These are phyloP conservation scores for Lepraria neglecta DNA, from an alignment of 495 filamentous ascomycete species.

Conservation along the genomic window DNA sequence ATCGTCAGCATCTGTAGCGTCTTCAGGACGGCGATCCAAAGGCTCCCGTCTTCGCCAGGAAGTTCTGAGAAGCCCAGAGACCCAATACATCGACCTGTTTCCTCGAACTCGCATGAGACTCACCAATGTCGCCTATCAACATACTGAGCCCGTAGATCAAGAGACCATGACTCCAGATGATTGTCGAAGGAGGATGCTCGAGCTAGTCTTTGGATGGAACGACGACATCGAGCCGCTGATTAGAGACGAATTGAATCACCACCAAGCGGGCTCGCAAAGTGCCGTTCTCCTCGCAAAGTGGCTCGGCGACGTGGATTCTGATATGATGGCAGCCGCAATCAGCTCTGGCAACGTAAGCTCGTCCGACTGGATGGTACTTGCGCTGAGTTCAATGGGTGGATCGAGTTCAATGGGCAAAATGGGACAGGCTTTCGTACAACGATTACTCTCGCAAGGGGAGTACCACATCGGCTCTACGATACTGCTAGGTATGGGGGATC, in stretches of 20 bases:
- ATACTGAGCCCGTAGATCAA: slow-evolving; percentile 56
- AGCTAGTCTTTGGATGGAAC: slow-evolving; percentile 91
- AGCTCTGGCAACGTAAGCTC: slow-evolving; percentile 76
- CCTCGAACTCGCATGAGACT: slow-evolving; percentile 66
- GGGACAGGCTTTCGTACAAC: slow-evolving; percentile 85
- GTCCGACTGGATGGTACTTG: slow-evolving; percentile 94
- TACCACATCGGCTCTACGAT: slow-evolving; percentile 88
- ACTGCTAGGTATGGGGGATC: slow-evolving; percentile 83
- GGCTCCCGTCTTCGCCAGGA: slow-evolving; percentile 77
- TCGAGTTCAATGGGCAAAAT: slow-evolving; percentile 80
- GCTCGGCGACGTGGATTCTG: slow-evolving; percentile 79
- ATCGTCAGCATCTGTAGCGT: slow-evolving; percentile 57
- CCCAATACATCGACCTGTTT: slow-evolving; percentile 51
- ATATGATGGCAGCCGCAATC: slow-evolving; percentile 69
- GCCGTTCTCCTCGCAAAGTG: slow-evolving; percentile 81
- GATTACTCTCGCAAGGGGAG: slow-evolving; percentile 81
- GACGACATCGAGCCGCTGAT: slow-evolving; percentile 78
- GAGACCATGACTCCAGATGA: slow-evolving; percentile 70
- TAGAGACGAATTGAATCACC: slow-evolving; percentile 72
- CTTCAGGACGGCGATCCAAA: slow-evolving; percentile 57
- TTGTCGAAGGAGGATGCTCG: slow-evolving; percentile 85
- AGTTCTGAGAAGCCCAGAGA: slow-evolving; percentile 61
- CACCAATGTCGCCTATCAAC: slow-evolving; percentile 71
- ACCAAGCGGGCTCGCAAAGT: slow-evolving; percentile 63
- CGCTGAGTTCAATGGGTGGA: slow-evolving; percentile 77